phyloP scores from a whole-genome alignment of 2,329 filamentous ascomycete species.

The Cucurbitaria berberidis region DNA sequence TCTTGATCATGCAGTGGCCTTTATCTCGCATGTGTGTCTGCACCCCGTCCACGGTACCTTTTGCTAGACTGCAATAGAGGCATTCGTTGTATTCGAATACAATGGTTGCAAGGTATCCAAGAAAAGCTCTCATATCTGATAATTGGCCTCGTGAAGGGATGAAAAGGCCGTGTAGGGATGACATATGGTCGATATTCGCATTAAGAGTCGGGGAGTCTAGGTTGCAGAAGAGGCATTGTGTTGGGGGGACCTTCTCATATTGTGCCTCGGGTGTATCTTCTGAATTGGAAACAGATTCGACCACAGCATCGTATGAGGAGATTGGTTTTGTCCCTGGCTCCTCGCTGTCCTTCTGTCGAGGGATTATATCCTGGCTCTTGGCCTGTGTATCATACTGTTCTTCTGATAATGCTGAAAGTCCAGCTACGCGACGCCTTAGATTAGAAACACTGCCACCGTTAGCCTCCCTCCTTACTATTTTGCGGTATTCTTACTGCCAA shows the following conservation, averaged over 20 bases:
- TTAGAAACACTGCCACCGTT: conserved; percentile 22
- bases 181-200: conserved; percentile 40
- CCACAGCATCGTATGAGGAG: neutral
- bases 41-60: conserved; percentile 28
- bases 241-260: neutral
- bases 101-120: conserved; percentile 39
- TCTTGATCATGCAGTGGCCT: conserved; percentile 42
- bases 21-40: conserved; percentile 48
- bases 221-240: conserved; percentile 42
- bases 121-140: conserved; percentile 33
- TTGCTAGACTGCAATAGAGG: conserved; percentile 43
- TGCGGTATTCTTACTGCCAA: conserved; percentile 20
- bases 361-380: neutral
- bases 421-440: conserved; percentile 22
- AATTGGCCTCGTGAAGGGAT: conserved; percentile 34
- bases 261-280: neutral
- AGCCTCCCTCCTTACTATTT: neutral
- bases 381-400: conserved; percentile 13
- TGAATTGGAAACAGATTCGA: neutral
- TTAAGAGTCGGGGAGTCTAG: conserved; percentile 5
- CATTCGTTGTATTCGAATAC: conserved; percentile 41
- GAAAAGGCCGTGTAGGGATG: conserved; percentile 30
- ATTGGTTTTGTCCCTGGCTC: neutral
- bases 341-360: neutral
- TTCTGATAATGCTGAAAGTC: conserved; percentile 17